Percentiles rank a stretch among this genome's conserved stretches.
These are phyloP conservation scores for Fusarium algeriense DNA, from an alignment of 2,329 filamentous ascomycete species.

Conservation along the genomic window DNA sequence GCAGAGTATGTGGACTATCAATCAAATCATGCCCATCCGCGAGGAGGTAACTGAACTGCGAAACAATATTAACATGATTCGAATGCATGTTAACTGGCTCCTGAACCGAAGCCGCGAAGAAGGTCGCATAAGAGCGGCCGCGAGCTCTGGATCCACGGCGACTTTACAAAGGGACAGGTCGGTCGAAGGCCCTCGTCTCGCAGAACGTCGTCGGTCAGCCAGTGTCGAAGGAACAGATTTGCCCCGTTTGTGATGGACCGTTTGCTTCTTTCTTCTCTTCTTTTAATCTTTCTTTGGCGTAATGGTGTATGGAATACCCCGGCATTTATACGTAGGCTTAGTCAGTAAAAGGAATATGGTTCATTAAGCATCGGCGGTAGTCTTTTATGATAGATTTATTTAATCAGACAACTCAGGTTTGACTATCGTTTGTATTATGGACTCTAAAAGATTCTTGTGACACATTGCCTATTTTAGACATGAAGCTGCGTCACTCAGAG, in stretches of 20 bases:
- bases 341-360: slow-evolving; percentile 21
- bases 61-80: slow-evolving; percentile 68
- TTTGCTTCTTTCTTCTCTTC: neutral
- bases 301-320: slow-evolving; percentile 41
- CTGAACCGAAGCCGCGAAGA: slow-evolving; percentile 66
- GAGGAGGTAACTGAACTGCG: slow-evolving; percentile 72
- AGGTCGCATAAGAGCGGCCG: slow-evolving; percentile 55
- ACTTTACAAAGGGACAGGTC: slow-evolving; percentile 51
- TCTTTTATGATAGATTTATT: slow-evolving; percentile 10
- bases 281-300: slow-evolving; percentile 25
- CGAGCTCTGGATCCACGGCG: slow-evolving; percentile 50
- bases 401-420: slow-evolving; percentile 10
- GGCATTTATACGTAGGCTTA: slow-evolving; percentile 29
- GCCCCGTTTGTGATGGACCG: slow-evolving; percentile 52
- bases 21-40: slow-evolving; percentile 71
- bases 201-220: slow-evolving; percentile 55
- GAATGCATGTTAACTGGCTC: slow-evolving; percentile 71
- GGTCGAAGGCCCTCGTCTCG: slow-evolving; percentile 44
- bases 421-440: neutral
- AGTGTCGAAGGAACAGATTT: slow-evolving; percentile 53
- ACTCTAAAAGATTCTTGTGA: neutral
- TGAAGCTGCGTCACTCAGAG: neutral
- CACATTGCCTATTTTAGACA: slow-evolving; percentile 7
- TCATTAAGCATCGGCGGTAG: slow-evolving; percentile 7
- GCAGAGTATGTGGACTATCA: slow-evolving; percentile 71